Conservation (phyloP, 1,284 basidiomycete species). For the Heterobasidion occidentale region DNA sequence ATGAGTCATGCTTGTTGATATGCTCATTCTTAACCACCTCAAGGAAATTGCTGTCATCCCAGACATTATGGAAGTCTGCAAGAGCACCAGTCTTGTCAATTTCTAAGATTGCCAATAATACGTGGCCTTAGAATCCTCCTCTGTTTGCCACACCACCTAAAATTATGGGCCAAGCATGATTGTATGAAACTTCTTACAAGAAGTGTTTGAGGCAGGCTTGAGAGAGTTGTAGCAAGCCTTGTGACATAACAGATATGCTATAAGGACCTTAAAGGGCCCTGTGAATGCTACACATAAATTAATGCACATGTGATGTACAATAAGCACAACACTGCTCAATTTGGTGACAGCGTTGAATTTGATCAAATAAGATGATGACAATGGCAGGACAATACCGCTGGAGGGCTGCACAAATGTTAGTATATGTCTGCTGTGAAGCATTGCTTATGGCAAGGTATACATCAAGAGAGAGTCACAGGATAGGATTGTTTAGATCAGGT, state of each 20-base stretch:
- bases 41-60: neutral
- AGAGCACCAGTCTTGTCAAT: neutral
- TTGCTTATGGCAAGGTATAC: conserved; percentile 12
- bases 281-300: conserved; percentile 27
- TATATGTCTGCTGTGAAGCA: conserved; percentile 20
- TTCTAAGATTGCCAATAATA: conserved; percentile 8
- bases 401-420: conserved; percentile 9
- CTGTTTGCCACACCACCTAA: conserved; percentile 11
- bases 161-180: conserved; percentile 18
- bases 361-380: conserved; percentile 13
- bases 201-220: neutral
- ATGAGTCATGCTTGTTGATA: conserved; percentile 5
- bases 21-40: neutral
- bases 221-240: conserved; percentile 7
- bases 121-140: conserved; percentile 10
- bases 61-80: conserved; percentile 2
- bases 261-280: conserved; percentile 18
- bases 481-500: neutral
- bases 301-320: conserved; percentile 27
- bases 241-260: conserved; percentile 18
- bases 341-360: conserved; percentile 12
- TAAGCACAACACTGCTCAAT: conserved; percentile 20
- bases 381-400: conserved; percentile 7
- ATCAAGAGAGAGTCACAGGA: conserved; percentile 6
- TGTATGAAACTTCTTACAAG: conserved; percentile 11